Conservation (phyloP, 805 yeast species). For the Brettanomyces nanus region DNA sequence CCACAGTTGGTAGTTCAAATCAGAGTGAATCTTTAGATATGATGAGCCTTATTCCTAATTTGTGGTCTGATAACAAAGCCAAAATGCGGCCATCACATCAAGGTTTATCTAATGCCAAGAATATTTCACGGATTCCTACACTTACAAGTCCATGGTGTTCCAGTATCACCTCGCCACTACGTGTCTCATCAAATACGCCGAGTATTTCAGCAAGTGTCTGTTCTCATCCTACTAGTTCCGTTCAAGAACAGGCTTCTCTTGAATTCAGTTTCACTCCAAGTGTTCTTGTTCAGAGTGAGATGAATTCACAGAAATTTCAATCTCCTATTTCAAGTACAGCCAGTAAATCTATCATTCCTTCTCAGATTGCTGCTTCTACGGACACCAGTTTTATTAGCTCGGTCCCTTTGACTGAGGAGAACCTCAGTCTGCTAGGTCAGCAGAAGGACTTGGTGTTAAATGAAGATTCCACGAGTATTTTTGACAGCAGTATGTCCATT, state of each 20-base stretch:
- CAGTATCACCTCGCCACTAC: neutral
- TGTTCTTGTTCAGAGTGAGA: neutral
- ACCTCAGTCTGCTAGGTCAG: constrained; percentile 23
- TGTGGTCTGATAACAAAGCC: constrained; percentile 15
- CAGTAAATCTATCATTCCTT: neutral
- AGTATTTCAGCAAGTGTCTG: constrained; percentile 1
- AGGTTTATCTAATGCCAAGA: neutral
- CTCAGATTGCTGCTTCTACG: neutral
- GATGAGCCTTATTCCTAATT: constrained; percentile 20
- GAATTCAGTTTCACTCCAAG: neutral
- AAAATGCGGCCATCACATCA: neutral
- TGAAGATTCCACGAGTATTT: constrained; percentile 1
- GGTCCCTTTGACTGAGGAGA: constrained; percentile 29
- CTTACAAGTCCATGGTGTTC: neutral
- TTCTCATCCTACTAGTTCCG: neutral
- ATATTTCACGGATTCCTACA: neutral
- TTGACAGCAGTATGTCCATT: neutral
- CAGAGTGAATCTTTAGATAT: constrained; percentile 6
- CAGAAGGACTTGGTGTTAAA: neutral
- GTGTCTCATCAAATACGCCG: neutral
- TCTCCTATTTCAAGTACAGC: no score
- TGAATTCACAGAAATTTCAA: neutral
- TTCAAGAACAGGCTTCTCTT: neutral
- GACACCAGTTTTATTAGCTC: neutral
- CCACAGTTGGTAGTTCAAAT: neutral